These are phyloP conservation scores for Kluyveromyces lactis DNA, from an alignment of 805 yeast species.

Conservation along the genomic window DNA sequence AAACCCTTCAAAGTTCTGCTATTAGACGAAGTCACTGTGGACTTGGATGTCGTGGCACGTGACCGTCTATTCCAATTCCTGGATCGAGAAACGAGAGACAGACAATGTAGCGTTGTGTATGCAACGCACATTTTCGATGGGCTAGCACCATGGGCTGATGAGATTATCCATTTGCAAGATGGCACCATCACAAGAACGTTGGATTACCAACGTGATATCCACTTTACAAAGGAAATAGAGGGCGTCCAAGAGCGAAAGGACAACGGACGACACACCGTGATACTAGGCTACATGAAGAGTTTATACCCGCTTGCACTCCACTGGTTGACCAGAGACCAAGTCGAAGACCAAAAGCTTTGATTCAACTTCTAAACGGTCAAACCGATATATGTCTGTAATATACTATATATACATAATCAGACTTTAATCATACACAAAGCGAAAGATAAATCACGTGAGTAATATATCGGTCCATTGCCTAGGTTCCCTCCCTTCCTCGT, in stretches of 20 bases:
- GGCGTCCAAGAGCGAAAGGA: constrained; percentile 8
- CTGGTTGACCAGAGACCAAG: constrained; percentile 41
- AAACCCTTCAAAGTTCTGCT: constrained; percentile 83
- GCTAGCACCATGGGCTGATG: constrained; percentile 81
- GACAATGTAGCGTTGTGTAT: constrained; percentile 75
- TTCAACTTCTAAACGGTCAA: too few species aligned
- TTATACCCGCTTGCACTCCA: constrained; percentile 65
- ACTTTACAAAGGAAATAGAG: constrained; percentile 19
- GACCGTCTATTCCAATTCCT: constrained; percentile 63
- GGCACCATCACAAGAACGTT: constrained; percentile 44
- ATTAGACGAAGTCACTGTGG: constrained; percentile 96
- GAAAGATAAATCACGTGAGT: too few species aligned
- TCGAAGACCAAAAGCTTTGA: too few species aligned
- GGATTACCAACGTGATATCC: constrained; percentile 28
- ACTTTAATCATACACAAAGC: too few species aligned
- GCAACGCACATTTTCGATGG: constrained; percentile 98
- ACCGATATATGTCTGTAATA: too few species aligned
- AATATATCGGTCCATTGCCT: too few species aligned
- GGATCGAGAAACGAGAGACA: constrained; percentile 56
- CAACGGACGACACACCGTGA: constrained; percentile 8
- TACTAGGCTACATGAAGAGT: constrained; percentile 33
- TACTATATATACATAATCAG: too few species aligned
- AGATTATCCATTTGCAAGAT: constrained; percentile 65
- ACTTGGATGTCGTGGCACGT: constrained; percentile 87
- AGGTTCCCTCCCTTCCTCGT: too few species aligned